These are phyloP conservation scores for Prunus armeniaca DNA, from an alignment of 306 rosid genomes.

Conservation along the genomic window DNA sequence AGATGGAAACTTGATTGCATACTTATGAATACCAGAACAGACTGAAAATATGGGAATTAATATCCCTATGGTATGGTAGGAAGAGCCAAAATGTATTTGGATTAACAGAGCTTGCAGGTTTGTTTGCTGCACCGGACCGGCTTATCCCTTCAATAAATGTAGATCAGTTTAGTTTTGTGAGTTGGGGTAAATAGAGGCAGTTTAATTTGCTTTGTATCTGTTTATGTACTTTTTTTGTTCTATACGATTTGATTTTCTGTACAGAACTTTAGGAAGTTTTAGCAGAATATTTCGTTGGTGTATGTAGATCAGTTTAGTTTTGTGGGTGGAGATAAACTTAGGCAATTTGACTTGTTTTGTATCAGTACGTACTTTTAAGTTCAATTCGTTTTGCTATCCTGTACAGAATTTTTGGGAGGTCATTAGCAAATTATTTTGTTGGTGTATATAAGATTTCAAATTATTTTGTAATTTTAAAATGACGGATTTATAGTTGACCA, in stretches of 20 bases:
- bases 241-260: neutral
- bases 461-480: too few relatives aligned
- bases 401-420: too few relatives aligned
- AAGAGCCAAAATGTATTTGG: neutral
- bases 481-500: neutral
- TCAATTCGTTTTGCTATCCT: neutral
- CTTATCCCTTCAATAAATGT: neutral
- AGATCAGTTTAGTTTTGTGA: neutral
- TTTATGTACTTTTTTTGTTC: neutral
- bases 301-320: constrained; percentile 2
- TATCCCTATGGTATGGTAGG: neutral
- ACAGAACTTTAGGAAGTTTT: neutral
- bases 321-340: neutral
- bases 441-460: too few relatives aligned
- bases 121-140: neutral
- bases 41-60: neutral
- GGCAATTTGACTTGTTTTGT: neutral
- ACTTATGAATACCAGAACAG: neutral
- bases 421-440: neutral
- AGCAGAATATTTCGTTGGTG: neutral
- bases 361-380: neutral
- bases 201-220: neutral
- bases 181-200: neutral
- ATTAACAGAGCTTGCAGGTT: neutral
- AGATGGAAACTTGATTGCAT: neutral